Evolutionary conservation across 306 rosid genomes (phyloP), one percentile per base, ranked within the genome.

Genomic region (Prosopis cineraria): DNA sequence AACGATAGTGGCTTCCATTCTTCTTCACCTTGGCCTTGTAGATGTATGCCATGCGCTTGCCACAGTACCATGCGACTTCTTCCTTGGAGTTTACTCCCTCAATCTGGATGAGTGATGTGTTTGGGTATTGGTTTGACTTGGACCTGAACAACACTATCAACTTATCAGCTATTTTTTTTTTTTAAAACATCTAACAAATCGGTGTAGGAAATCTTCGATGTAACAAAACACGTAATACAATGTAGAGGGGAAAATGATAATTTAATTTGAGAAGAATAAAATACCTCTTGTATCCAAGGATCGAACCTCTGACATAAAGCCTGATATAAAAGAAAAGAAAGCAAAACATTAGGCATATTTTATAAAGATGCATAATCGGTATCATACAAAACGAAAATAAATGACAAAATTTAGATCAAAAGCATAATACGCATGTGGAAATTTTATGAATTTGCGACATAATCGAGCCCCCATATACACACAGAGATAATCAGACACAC

Each of bases 211-310:
- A 62, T 31, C 47, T 77, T 79, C 78, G 9, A 52, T 12, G 48
- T 17, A 58, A 43, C 58, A 40, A 52, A 56, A 50, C 53, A 71
- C 6, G 73, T 6, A 4, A 25, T 24, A 70, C 31, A 25, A 71
- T 34, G 48, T 27, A 5, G 17, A n/a, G 22, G 33, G 13, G 6
- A 5, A 6, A 4, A 30, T 10, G 10, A 5, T 5, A 70, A 41
- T 0, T 40, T 6, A 30, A 25, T 24, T 13, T 0, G 14, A 3
- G 9, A 1, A 11, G 62, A 25, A 39, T 6, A 47, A 0, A 41
- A 40, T 80, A 95, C 99, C 99, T 91, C 86, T 95, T 95, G 89
- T 89, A 95, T 73, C 99, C 99, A 67, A 93, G 97, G 73, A 95
- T 82, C 7, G 96, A 83, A 69, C 97, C 99, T 63, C 97, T 82